phyloP scores from a whole-genome alignment of 1,284 basidiomycete genomes.

The Phenoliferia sp. region DNA sequence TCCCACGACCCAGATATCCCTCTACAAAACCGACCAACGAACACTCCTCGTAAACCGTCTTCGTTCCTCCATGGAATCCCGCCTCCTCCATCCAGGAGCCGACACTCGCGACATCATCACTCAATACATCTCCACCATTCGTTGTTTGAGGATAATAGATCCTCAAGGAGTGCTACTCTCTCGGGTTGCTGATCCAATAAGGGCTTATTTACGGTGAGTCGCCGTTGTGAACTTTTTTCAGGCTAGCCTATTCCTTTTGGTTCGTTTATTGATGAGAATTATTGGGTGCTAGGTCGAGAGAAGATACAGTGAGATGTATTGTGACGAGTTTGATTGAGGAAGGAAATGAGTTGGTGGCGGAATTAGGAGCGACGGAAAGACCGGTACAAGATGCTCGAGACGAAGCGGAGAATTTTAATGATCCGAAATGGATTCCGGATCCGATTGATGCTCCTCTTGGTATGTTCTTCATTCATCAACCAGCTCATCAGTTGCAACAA shows the following conservation, averaged over 20 bases:
- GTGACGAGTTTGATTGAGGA: slow-evolving; percentile 86
- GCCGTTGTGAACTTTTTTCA: slow-evolving; percentile 67
- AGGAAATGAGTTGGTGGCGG: slow-evolving; percentile 63
- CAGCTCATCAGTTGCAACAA: no score
- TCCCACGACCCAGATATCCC: slow-evolving; percentile 55
- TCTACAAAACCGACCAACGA: slow-evolving; percentile 71
- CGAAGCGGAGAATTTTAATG: slow-evolving; percentile 77
- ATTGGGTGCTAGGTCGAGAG: slow-evolving; percentile 57
- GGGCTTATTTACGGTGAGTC: slow-evolving; percentile 70
- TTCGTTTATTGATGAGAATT: not conserved
- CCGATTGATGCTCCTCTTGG: slow-evolving; percentile 88
- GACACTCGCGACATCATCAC: slow-evolving; percentile 87
- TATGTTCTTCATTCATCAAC: slow-evolving; percentile 48
- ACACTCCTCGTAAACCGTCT: slow-evolving; percentile 62
- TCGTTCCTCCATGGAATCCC: slow-evolving; percentile 67
- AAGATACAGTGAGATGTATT: slow-evolving; percentile 86
- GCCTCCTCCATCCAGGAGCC: slow-evolving; percentile 90
- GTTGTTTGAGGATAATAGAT: slow-evolving; percentile 82
- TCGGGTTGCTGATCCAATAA: slow-evolving; percentile 84
- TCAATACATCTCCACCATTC: slow-evolving; percentile 93
- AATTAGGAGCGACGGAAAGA: slow-evolving; percentile 37
- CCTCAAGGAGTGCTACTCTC: slow-evolving; percentile 85
- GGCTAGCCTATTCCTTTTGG: slow-evolving; percentile 48
- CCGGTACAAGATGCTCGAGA: slow-evolving; percentile 31
- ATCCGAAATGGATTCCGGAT: slow-evolving; percentile 88